Base-by-base conservation (phyloP, 768 basidiomycete species). In the Coprinopsis sp. region DNA sequence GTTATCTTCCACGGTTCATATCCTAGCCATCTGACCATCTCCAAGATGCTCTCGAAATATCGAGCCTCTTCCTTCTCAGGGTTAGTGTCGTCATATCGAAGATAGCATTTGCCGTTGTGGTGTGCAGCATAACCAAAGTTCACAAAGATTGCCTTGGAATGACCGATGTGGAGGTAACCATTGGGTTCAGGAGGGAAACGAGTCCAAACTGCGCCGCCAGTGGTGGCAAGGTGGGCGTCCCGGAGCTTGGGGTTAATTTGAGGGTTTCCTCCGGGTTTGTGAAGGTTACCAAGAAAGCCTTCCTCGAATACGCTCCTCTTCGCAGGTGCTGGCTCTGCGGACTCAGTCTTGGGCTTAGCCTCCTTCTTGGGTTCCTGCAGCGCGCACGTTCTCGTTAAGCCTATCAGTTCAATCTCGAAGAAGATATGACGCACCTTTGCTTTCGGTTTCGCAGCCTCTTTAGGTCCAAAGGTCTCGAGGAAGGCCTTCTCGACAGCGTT, bases 101-200 rank as follows among this genome's bases (percentile, higher is more conserved):
- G 74, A 64, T 96, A 98, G 52, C 89, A 90, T 58, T 86, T 82
- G 29, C 96, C 96, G n/a, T 81, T 80, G 60, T 96, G 77, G 63
- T 93, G 82, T 12, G 92, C 91, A 27, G 96, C 96, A 61, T 91
- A 99, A n/a, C 96, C 96, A 63, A 98, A 99, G 65, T 94, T 89
- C 51, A 98, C 84, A 58, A 96, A 95, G 58, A 99, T 97, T 2
- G 96, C 95, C 62, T 99, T 99, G 40, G 94, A 97, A 60, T 99
- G 96, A 2, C 95, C 95, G 54, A 91, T 86, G 57, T 92, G 96
- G 31, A 98, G 75, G 67, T 79, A 98, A 11, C 96, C 96, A 61
- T 99, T 99, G 3, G 96, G 96, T 67, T 99, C 96, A 2, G 96
- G 96, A 21, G 96, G 96, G 68, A 99, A 99, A 30, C 96, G 90